A percentile compares a stretch with the other conserved stretches of the same genome.
Conservation (phyloP, 2,329 filamentous ascomycete genomes). For the Trichophyton equinum region DNA sequence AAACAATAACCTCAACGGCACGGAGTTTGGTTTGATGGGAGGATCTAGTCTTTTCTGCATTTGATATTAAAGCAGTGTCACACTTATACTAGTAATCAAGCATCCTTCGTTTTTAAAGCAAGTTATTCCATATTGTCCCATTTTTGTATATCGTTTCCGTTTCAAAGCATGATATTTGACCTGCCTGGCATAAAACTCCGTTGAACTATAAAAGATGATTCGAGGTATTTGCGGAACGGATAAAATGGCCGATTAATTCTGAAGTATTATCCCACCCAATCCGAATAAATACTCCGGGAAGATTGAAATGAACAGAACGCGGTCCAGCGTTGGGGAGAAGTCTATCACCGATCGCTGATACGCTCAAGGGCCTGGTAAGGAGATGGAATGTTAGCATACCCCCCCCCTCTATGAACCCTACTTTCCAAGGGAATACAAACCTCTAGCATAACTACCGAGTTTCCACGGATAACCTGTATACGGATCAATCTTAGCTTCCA, state of each 20-base stretch:
- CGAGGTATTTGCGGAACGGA: not conserved
- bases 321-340: not conserved
- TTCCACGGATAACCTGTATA: conserved; percentile 76
- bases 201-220: not conserved
- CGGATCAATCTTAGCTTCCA: not conserved
- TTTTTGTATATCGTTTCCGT: not conserved
- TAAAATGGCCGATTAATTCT: not conserved
- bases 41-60: not conserved
- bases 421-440: conserved; percentile 24
- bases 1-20: not conserved
- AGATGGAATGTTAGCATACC: conserved; percentile 1
- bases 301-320: not conserved
- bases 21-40: not conserved
- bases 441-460: conserved; percentile 97
- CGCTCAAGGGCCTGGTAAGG: conserved; percentile 28
- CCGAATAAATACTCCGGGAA: not conserved
- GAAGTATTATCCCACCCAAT: conserved; percentile 3
- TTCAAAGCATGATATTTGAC: conserved; percentile 1
- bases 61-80: not conserved
- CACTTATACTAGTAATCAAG: conserved; percentile 1
- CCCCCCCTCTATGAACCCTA: not conserved
- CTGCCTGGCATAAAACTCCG: conserved; percentile 4
- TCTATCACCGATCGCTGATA: conserved; percentile 31
- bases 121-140: not conserved
- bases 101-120: not conserved